A percentile compares a stretch with the other conserved stretches of the same genome.
These are phyloP conservation scores for Plasmodium fragile DNA, from an alignment of 169 alveolate species.

Conservation along the genomic window DNA sequence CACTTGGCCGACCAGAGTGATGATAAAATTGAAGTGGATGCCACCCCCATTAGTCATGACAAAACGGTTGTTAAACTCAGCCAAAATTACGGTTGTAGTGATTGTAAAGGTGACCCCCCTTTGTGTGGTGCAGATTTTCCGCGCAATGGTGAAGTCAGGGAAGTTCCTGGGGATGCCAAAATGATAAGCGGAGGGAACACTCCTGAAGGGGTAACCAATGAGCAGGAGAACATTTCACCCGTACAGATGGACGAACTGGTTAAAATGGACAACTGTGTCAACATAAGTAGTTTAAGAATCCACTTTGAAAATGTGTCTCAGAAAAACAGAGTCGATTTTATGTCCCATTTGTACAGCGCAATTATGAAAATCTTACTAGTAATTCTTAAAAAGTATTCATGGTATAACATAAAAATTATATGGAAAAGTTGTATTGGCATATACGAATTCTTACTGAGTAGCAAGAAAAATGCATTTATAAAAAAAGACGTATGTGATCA, in stretches of 20 bases:
- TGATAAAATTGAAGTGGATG: neutral
- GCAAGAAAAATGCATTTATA: constrained; percentile 47
- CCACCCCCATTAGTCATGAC: neutral
- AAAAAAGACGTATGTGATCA: constrained; percentile 49
- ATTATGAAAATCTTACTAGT: constrained; percentile 37
- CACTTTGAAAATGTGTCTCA: constrained; percentile 1
- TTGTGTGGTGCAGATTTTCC: neutral
- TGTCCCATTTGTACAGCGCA: constrained; percentile 34
- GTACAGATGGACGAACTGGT: constrained; percentile 3
- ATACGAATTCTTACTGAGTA: constrained; percentile 65
- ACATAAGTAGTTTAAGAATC: constrained; percentile 12
- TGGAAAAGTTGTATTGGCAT: constrained; percentile 70
- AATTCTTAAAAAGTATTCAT: constrained; percentile 55
- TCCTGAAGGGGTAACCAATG: neutral
- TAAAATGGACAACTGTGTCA: neutral
- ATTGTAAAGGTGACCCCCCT: neutral
- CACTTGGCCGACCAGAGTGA: neutral
- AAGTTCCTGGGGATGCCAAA: neutral
- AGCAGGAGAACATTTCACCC: neutral
- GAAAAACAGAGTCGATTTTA: constrained; percentile 16
- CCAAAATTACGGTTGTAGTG: neutral
- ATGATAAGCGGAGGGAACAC: neutral
- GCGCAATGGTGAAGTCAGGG: neutral
- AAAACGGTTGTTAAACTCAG: neutral
- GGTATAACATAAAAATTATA: constrained; percentile 74